phyloP scores from a whole-genome alignment of 106 monocot species.

The Cymbidium sinense region DNA sequence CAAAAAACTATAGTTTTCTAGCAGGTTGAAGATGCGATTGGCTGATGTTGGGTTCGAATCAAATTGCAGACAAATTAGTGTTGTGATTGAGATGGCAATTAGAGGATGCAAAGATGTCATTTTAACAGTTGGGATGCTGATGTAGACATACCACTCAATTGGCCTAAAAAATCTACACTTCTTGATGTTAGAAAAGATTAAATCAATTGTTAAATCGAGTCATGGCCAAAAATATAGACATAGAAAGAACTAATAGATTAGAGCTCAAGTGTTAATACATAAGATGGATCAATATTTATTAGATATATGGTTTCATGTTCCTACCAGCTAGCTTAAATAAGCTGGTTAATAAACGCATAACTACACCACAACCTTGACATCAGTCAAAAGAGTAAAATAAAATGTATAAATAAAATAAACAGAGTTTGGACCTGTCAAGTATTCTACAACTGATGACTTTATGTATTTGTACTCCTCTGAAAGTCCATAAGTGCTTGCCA shows the following conservation, averaged over 20 bases:
- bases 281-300: not conserved
- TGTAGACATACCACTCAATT: no score
- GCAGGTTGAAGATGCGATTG: no score
- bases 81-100: no score
- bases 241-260: not conserved
- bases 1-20: no score
- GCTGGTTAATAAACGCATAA: not conserved
- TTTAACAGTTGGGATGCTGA: no score
- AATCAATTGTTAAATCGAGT: not conserved
- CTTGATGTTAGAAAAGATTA: not conserved
- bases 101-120: no score
- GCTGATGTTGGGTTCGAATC: no score
- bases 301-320: not conserved
- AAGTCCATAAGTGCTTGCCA: conserved; percentile 63
- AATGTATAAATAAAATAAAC: not conserved
- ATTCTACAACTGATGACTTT: conserved; percentile 71
- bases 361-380: not conserved
- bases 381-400: not conserved
- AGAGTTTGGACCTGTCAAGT: conserved; percentile 55
- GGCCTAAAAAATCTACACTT: not conserved
- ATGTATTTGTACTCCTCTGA: conserved; percentile 76
- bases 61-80: no score
- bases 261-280: not conserved
- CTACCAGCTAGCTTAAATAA: not conserved
- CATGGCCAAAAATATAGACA: not conserved